Percentiles rank a stretch among this genome's conserved stretches.
These are phyloP conservation scores for Durotheca rogersii DNA, from an alignment of 495 filamentous ascomycete genomes.

Conservation along the genomic window DNA sequence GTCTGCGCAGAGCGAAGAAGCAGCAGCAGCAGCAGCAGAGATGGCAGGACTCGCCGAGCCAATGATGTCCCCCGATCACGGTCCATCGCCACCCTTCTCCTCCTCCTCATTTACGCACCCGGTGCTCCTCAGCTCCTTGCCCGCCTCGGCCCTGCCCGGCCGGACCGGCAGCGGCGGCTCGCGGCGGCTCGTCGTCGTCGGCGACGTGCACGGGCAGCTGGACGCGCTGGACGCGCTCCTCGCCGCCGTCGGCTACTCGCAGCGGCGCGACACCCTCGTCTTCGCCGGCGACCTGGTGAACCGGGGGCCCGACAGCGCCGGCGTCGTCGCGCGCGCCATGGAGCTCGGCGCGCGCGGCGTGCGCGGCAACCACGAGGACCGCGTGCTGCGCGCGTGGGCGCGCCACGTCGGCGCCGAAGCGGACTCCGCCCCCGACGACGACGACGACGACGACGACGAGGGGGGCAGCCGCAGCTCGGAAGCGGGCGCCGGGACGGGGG, in stretches of 20 bases:
- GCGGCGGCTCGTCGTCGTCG: constrained; percentile 66
- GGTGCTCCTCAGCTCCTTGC: constrained; percentile 37
- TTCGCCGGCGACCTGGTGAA: constrained; percentile 82
- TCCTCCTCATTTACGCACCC: constrained; percentile 38
- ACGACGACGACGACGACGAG: not conserved
- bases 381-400: constrained; percentile 56
- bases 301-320: constrained; percentile 82
- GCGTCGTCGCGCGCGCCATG: constrained; percentile 74
- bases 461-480: not conserved
- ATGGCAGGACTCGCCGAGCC: no score
- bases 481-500: no score
- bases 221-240: constrained; percentile 66
- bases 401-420: no score
- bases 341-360: constrained; percentile 71
- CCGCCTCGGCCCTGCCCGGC: constrained; percentile 38
- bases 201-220: constrained; percentile 88
- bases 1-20: not conserved
- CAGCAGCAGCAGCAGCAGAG: constrained; percentile 11
- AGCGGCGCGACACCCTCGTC: constrained; percentile 70
- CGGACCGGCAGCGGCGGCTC: constrained; percentile 2
- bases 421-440: no score
- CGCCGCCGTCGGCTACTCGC: constrained; percentile 63
- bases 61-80: no score
- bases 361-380: constrained; percentile 92
- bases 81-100: constrained; percentile 27